These are phyloP conservation scores for Lipomyces orientalis DNA, from an alignment of 805 yeast genomes.

Conservation along the genomic window DNA sequence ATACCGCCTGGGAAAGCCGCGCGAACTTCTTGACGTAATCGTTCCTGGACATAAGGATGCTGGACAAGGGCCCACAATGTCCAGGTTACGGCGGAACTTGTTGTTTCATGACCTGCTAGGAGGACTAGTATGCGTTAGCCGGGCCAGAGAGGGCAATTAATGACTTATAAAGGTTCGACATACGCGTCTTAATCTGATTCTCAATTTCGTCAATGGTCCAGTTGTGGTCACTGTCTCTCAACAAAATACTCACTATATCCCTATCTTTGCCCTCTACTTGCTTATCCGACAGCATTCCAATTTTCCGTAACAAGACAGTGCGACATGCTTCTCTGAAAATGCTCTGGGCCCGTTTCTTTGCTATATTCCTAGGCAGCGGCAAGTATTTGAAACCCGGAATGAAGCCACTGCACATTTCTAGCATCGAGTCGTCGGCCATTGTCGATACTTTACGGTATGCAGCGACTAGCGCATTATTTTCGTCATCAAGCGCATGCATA, in stretches of 20 bases:
- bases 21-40: slow-evolving; percentile 26
- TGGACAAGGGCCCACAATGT: slow-evolving; percentile 17
- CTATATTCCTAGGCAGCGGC: slow-evolving; percentile 21
- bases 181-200: slow-evolving; percentile 32
- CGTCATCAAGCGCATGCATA: slow-evolving; percentile 26
- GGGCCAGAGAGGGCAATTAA: not conserved
- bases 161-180: not conserved
- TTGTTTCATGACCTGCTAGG: slow-evolving; percentile 36
- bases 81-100: slow-evolving; percentile 25
- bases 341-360: slow-evolving; percentile 17
- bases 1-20: slow-evolving; percentile 28
- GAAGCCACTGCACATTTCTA: slow-evolving; percentile 15
- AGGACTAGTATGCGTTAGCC: slow-evolving; percentile 13
- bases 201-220: slow-evolving; percentile 32
- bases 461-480: slow-evolving; percentile 24
- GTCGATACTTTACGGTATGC: slow-evolving; percentile 25
- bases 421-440: slow-evolving; percentile 17
- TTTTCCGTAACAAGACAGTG: slow-evolving; percentile 13
- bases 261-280: slow-evolving; percentile 28
- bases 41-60: slow-evolving; percentile 25
- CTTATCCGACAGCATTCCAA: slow-evolving; percentile 18
- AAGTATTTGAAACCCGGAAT: slow-evolving; percentile 30
- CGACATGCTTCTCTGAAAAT: slow-evolving; percentile 19
- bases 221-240: slow-evolving; percentile 17
- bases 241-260: slow-evolving; percentile 26